Evolutionary conservation across 1,284 basidiomycete genomes (phyloP).

Genomic region (Moniliophthora roreri): DNA sequence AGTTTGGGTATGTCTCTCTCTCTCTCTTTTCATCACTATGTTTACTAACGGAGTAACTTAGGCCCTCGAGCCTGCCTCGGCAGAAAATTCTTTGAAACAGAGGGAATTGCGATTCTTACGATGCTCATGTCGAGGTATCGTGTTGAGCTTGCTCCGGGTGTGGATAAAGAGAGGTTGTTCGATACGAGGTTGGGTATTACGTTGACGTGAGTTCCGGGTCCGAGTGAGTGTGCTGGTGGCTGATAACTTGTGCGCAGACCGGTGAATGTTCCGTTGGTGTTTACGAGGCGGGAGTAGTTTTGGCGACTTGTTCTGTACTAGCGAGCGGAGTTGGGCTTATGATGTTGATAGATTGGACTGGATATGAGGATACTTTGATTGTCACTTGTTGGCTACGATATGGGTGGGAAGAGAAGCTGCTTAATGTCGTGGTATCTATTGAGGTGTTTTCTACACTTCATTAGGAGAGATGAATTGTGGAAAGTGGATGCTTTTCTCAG

Average conservation of each 20-base stretch:
- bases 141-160: not conserved
- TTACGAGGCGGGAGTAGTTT: not conserved
- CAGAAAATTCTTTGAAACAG: not conserved
- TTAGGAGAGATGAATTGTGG: too few species aligned
- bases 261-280: not conserved
- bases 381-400: too few species aligned
- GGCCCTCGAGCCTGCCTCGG: slow-evolving; percentile 1
- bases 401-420: too few species aligned
- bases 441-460: too few species aligned
- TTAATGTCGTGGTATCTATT: too few species aligned
- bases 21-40: not conserved
- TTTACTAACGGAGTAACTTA: not conserved
- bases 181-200: not conserved
- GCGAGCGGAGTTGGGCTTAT: not conserved
- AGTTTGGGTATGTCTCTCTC: not conserved
- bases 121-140: not conserved
- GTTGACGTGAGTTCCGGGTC: not conserved
- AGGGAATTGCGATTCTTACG: not conserved
- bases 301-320: too few species aligned
- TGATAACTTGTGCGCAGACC: not conserved
- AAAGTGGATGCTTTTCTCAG: too few species aligned
- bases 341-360: too few species aligned
- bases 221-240: not conserved
- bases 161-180: not conserved
- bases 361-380: too few species aligned